phyloP scores from a whole-genome alignment of 1,284 basidiomycete genomes.

The Leccinum pachyderme region DNA sequence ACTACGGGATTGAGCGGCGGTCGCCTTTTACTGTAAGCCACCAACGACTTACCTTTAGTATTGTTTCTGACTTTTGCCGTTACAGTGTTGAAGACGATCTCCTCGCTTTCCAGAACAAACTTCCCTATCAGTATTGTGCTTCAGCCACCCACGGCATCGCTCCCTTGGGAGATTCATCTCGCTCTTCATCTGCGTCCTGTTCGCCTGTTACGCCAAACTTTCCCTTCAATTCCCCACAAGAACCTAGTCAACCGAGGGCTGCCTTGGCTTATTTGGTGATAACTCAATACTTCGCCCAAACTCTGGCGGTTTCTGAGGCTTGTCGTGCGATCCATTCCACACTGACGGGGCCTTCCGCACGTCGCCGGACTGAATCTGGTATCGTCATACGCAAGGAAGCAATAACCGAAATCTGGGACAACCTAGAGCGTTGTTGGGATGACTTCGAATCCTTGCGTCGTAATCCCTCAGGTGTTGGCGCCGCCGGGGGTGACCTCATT shows the following conservation, averaged over 20 bases:
- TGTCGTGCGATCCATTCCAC: slow-evolving; percentile 75
- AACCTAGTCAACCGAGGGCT: slow-evolving; percentile 34
- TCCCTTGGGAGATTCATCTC: slow-evolving; percentile 24
- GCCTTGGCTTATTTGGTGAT: slow-evolving; percentile 27
- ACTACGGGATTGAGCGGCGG: slow-evolving; percentile 77
- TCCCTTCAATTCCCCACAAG: slow-evolving; percentile 32
- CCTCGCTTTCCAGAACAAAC: slow-evolving; percentile 57
- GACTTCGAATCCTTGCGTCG: slow-evolving; percentile 68
- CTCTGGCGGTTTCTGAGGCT: slow-evolving; percentile 66
- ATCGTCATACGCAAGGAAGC: slow-evolving; percentile 55
- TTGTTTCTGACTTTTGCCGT: slow-evolving; percentile 9
- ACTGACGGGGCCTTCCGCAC: slow-evolving; percentile 72
- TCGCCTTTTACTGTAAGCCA: slow-evolving; percentile 66
- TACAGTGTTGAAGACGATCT: slow-evolving; percentile 32
- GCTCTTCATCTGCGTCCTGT: slow-evolving; percentile 22
- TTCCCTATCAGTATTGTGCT: slow-evolving; percentile 43
- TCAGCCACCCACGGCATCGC: slow-evolving; percentile 29
- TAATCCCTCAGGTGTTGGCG: slow-evolving; percentile 31
- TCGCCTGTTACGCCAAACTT: slow-evolving; percentile 36
- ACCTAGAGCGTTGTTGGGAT: slow-evolving; percentile 77
- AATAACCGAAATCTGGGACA: slow-evolving; percentile 74
- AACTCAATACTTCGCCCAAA: slow-evolving; percentile 50
- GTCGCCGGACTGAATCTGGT: slow-evolving; percentile 49
- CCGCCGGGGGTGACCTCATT: slow-evolving; percentile 40
- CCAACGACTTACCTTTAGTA: background rate